Evolutionary conservation across 2,329 filamentous ascomycete species (phyloP).

Genomic region (Talaromyces sp.): DNA sequence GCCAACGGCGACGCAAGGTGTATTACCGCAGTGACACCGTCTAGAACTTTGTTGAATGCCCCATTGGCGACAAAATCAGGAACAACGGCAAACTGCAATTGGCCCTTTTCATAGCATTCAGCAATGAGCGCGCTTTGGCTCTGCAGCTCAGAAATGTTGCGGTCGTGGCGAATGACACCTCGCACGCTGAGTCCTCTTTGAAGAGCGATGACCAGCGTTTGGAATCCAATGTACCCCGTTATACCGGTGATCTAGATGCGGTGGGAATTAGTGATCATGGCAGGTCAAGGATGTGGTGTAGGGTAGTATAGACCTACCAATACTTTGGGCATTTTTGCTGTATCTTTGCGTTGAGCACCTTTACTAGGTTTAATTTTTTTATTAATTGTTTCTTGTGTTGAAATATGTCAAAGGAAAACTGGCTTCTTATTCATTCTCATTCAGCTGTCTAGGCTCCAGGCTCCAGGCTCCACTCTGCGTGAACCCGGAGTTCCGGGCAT

Average conservation of each 20-base stretch:
- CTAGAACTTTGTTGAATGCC: not conserved
- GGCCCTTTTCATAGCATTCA: not conserved
- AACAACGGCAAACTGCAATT: conserved; percentile 1
- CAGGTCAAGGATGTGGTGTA: too few relatives aligned
- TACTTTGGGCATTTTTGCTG: not conserved
- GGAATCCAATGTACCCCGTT: conserved; percentile 21
- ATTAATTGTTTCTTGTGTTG: not conserved
- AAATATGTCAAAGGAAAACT: not conserved
- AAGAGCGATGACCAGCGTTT: conserved; percentile 18
- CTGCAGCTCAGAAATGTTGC: not conserved
- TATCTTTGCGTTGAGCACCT: not conserved
- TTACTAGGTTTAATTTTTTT: too few relatives aligned
- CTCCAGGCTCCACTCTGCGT: not conserved
- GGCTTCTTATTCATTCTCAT: not conserved
- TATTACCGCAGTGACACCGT: not conserved
- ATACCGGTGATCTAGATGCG: conserved; percentile 14
- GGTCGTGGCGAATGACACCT: conserved; percentile 19
- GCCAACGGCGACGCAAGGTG: conserved; percentile 1
- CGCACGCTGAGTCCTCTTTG: conserved; percentile 20
- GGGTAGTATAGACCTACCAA: not conserved
- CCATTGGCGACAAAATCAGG: not conserved
- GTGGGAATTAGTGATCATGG: not conserved
- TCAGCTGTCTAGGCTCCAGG: not conserved
- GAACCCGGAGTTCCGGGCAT: not conserved
- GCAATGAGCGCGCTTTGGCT: not conserved